A percentile compares a stretch with the other conserved stretches of the same genome.
Evolutionary conservation across 208 protist genomes (phyloP).

Genomic region (Leishmania aethiopica): DNA sequence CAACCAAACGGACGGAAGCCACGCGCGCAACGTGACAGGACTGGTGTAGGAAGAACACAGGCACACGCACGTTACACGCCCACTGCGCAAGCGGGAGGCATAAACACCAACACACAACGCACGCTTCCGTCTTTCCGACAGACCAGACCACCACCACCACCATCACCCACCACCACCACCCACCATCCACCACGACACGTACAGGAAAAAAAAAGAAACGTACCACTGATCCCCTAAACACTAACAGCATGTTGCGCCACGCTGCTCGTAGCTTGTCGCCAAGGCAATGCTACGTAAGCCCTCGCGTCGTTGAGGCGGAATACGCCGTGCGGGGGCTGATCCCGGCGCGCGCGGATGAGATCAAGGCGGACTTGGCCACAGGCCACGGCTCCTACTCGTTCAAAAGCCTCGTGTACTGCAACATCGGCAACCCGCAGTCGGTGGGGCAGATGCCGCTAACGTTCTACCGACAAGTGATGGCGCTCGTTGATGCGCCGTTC

Average conservation of each 20-base stretch:
- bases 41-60: too few species aligned
- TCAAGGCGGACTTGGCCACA: slow-evolving; percentile 64
- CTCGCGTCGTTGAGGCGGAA: slow-evolving; percentile 67
- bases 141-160: too few species aligned
- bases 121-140: too few species aligned
- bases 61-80: neutral
- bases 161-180: too few species aligned
- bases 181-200: neutral
- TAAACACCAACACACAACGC: neutral
- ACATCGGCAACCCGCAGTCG: slow-evolving; percentile 99
- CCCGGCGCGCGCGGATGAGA: slow-evolving; percentile 74
- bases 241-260: neutral
- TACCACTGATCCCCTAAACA: neutral
- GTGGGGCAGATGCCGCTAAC: slow-evolving; percentile 97
- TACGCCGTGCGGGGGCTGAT: slow-evolving; percentile 92
- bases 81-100: neutral
- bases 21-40: too few species aligned
- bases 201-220: neutral
- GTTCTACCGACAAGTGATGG: slow-evolving; percentile 95
- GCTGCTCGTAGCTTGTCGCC: neutral
- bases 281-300: slow-evolving; percentile 47
- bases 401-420: slow-evolving; percentile 96
- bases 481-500: slow-evolving; percentile 76
- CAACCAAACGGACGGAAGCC: too few species aligned
- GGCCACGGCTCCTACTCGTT: slow-evolving; percentile 62